A percentile compares a stretch with the other conserved stretches of the same genome.
These are phyloP conservation scores for Globisporangium camurandrum DNA, from an alignment of 352 stramenopile species.

Conservation along the genomic window DNA sequence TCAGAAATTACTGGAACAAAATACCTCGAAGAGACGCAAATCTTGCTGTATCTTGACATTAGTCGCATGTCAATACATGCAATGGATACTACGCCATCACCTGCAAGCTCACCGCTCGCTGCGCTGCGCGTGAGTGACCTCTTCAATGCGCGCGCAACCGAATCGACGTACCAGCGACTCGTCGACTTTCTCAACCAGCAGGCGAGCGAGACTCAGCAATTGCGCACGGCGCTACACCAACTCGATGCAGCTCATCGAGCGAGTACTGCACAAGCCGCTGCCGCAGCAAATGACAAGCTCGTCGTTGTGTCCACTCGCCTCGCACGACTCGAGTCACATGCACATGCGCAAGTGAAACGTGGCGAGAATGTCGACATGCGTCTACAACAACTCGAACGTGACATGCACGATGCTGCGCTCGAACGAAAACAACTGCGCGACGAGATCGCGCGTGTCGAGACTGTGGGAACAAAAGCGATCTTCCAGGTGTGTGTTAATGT, in stretches of 20 bases:
- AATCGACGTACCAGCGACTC: constrained; percentile 44
- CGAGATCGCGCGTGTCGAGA: constrained; percentile 11
- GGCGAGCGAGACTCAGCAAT: constrained; percentile 6
- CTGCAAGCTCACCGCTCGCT: no score
- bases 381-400: constrained; percentile 10
- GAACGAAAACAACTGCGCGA: constrained; percentile 18
- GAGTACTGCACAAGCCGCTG: constrained; percentile 4
- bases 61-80: no score
- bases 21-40: no score
- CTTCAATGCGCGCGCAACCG: constrained; percentile 42
- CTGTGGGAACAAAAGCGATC: constrained; percentile 14
- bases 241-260: constrained; percentile 7
- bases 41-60: no score
- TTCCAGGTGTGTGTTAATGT: constrained; percentile 11
- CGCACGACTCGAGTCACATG: constrained; percentile 9
- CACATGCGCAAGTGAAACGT: not conserved
- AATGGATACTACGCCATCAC: no score
- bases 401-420: constrained; percentile 13
- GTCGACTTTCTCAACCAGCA: constrained; percentile 61
- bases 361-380: not conserved
- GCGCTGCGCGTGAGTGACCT: constrained; percentile 28
- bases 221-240: not conserved
- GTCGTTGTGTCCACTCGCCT: not conserved
- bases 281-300: not conserved
- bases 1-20: no score